Conservation (phyloP, 768 basidiomycete species). For the Sarcodon sp. region DNA sequence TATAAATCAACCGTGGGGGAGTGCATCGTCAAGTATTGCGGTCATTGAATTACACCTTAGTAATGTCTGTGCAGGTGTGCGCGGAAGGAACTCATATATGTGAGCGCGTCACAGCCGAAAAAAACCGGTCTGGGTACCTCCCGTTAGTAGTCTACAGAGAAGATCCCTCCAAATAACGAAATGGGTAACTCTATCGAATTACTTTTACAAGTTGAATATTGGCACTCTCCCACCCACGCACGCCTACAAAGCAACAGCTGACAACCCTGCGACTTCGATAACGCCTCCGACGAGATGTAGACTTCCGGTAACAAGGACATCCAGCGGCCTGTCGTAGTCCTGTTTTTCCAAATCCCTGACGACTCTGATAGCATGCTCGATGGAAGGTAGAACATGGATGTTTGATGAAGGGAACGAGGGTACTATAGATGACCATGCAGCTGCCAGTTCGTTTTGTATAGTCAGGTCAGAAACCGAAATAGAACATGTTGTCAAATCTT, state of each 20-base stretch:
- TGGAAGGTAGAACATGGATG: conserved; percentile 73
- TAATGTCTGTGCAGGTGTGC: no score
- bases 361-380: conserved; percentile 76
- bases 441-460: conserved; percentile 64
- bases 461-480: conserved; percentile 54
- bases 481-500: conserved; percentile 70
- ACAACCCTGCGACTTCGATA: conserved; percentile 80
- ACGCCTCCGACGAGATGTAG: conserved; percentile 90
- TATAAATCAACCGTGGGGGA: not conserved
- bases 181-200: not conserved
- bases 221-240: not conserved
- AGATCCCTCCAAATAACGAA: not conserved
- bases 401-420: conserved; percentile 46
- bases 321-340: conserved; percentile 17
- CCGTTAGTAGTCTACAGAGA: not conserved
- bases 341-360: conserved; percentile 31
- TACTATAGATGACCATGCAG: conserved; percentile 55
- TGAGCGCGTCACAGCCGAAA: no score
- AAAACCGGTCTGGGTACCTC: no score
- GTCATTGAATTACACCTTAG: no score
- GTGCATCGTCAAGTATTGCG: no score
- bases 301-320: conserved; percentile 86
- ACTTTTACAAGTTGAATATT: not conserved
- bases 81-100: no score
- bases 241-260: conserved; percentile 46